Base-by-base conservation (phyloP, 768 basidiomycete species). In the Rubroboletus satanas region DNA sequence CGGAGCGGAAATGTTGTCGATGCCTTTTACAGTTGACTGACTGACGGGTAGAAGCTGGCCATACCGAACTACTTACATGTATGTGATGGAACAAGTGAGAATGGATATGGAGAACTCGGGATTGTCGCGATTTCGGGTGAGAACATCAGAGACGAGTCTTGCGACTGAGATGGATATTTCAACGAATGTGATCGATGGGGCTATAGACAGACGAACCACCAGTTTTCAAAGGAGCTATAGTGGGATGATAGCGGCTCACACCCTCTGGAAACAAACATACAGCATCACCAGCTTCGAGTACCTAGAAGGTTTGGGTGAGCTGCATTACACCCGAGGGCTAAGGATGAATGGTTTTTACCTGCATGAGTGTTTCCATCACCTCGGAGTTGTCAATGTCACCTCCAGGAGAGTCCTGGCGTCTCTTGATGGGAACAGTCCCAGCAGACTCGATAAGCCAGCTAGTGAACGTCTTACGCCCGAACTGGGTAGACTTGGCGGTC, bases 391-490 rank as follows among this genome's bases (percentile, higher is more conserved):
- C 84, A 0, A 73, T 74, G 14, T 68, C 72, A 4, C 73, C 78
- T 45, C 84, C 81, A 0, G 59, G 58, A 60, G 78, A 80, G 64
- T 95, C 93, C 59, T 87, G 91, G 49, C 82, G 77, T 55, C 93
- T 78, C 65, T 85, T 81, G 42, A 95, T 81, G 1, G 93, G 93
- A 3, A 95, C 80, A 1, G 93, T 93, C 12, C 93, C 93, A 10
- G 88, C 88, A 17, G 85, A 84, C 68, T 93, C 90, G 47, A 95
- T 91, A 18, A 95, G 78, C 92, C 93, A 93, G 58, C 87, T 90
- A 8, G 88, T 91, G 69, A 95, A 91, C 3, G 90, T 94, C 59
- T 69, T 80, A 41, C 79, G 84, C 3, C 90, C 89, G 62, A 95
- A 95, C 61, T 88, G 87, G 0, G 92, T 90, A 38, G 90, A 81